phyloP scores from a whole-genome alignment of 2,329 filamentous ascomycete genomes.

The Exserohilum turcica region DNA sequence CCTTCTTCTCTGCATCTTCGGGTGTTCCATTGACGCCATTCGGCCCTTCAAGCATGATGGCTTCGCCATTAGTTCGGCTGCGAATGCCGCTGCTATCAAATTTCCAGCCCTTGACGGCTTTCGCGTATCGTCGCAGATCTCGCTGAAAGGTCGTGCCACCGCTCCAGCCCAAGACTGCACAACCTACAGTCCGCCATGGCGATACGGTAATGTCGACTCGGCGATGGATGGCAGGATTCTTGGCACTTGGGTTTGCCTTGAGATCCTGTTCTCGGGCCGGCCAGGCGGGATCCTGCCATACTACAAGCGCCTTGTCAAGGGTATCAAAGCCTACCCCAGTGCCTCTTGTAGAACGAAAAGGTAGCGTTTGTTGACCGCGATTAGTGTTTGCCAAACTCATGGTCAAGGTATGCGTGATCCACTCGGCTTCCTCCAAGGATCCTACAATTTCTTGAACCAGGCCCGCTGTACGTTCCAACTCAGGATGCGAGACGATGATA shows the following conservation, averaged over 20 bases:
- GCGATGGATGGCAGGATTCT: slow-evolving; percentile 76
- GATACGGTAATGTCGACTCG: slow-evolving; percentile 91
- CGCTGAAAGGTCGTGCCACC: slow-evolving; percentile 89
- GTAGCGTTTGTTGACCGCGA: slow-evolving; percentile 69
- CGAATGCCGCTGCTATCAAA: slow-evolving; percentile 91
- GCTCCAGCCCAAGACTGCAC: slow-evolving; percentile 85
- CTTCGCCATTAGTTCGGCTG: slow-evolving; percentile 68
- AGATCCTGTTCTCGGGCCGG: slow-evolving; percentile 47
- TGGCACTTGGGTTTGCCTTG: slow-evolving; percentile 46
- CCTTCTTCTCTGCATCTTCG: slow-evolving; percentile 74
- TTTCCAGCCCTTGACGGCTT: slow-evolving; percentile 72
- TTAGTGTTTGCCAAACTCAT: slow-evolving; percentile 72
- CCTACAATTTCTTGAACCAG: slow-evolving; percentile 74
- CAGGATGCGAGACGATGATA: slow-evolving; percentile 78
- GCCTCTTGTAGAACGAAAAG: slow-evolving; percentile 54
- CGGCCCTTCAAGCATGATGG: slow-evolving; percentile 68
- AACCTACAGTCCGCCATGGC: slow-evolving; percentile 87
- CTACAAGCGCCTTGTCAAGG: slow-evolving; percentile 87
- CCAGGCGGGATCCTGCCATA: slow-evolving; percentile 77
- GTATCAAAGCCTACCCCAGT: slow-evolving; percentile 74
- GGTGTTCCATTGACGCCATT: slow-evolving; percentile 57
- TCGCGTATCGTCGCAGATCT: slow-evolving; percentile 81
- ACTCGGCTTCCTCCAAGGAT: slow-evolving; percentile 69
- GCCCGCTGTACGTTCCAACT: slow-evolving; percentile 69
- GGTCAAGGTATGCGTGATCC: slow-evolving; percentile 81